Percentiles rank a stretch among this genome's conserved stretches.
phyloP scores from a whole-genome alignment of 225 moss, liverwort and hornwort species.

The Pseudoscleropodium purum region DNA sequence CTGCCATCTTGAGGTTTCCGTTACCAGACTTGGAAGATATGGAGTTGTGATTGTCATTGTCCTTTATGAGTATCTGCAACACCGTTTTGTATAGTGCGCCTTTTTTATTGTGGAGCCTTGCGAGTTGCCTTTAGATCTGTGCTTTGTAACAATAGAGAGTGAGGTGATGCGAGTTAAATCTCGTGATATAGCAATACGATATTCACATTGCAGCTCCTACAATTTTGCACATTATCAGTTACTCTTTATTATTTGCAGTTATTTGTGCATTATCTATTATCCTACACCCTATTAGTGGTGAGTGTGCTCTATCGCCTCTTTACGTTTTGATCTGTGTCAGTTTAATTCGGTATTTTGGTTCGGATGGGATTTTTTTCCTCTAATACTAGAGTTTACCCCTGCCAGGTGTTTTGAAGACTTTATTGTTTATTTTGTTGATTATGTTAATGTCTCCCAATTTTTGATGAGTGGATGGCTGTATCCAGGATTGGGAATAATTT shows the following conservation, averaged over 20 bases:
- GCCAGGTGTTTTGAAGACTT: neutral
- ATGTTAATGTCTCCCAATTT: neutral
- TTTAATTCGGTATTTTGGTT: neutral
- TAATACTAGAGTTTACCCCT: neutral
- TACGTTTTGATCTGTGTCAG: neutral
- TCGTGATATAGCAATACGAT: neutral
- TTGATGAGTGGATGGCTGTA: neutral
- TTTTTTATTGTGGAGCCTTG: neutral
- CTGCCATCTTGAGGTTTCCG: slow-evolving; percentile 86
- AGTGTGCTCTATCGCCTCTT: neutral
- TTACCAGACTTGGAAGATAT: slow-evolving; percentile 93
- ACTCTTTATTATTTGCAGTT: neutral
- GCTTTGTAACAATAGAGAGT: slow-evolving; percentile 2
- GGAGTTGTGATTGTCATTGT: slow-evolving; percentile 39
- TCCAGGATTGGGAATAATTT: neutral
- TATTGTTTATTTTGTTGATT: neutral
- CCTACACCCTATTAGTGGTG: neutral
- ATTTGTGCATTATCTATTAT: neutral
- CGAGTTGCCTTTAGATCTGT: neutral
- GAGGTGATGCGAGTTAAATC: neutral
- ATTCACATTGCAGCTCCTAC: neutral
- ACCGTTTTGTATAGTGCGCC: slow-evolving; percentile 2
- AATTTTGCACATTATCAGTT: slow-evolving; percentile 14
- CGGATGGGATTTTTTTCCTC: neutral
- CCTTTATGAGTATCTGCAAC: neutral